Percentiles rank a stretch among this genome's conserved stretches.
Evolutionary conservation across 805 yeast species (phyloP).

Genomic region (Saccharomyces mikatae): DNA sequence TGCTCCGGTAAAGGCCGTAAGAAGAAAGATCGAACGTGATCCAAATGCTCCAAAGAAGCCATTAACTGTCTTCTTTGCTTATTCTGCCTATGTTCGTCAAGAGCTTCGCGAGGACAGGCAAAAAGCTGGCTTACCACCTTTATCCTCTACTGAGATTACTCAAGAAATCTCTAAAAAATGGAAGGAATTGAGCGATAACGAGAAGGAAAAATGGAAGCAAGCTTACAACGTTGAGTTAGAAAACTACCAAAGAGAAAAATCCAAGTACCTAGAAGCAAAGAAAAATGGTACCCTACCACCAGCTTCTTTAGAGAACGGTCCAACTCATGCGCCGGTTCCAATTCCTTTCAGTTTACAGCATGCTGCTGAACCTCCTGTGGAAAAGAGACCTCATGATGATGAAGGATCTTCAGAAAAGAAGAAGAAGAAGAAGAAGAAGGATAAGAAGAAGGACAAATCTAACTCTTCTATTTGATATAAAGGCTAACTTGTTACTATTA

Average conservation of each 20-base stretch:
- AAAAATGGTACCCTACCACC: conserved; percentile 32
- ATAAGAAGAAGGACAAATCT: conserved; percentile 37
- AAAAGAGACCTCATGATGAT: conserved; percentile 33
- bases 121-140: conserved; percentile 48
- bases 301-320: conserved; percentile 18
- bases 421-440: conserved; percentile 47
- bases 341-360: conserved; percentile 29
- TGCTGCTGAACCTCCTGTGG: conserved; percentile 20
- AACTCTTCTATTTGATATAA: conserved; percentile 4
- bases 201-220: conserved; percentile 65
- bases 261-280: conserved; percentile 39
- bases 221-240: conserved; percentile 39
- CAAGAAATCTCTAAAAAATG: conserved; percentile 72
- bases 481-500: not conserved
- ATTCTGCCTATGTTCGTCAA: conserved; percentile 66
- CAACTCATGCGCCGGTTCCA: conserved; percentile 36
- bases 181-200: conserved; percentile 62
- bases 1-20: conserved; percentile 25
- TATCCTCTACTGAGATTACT: conserved; percentile 70
- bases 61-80: conserved; percentile 75
- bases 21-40: conserved; percentile 54
- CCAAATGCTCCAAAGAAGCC: conserved; percentile 97
- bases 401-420: conserved; percentile 32
- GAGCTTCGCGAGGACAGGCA: conserved; percentile 61
- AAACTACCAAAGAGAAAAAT: conserved; percentile 39